phyloP scores from a whole-genome alignment of 2,329 filamentous ascomycete species.

The Metarhizium robertsii region DNA sequence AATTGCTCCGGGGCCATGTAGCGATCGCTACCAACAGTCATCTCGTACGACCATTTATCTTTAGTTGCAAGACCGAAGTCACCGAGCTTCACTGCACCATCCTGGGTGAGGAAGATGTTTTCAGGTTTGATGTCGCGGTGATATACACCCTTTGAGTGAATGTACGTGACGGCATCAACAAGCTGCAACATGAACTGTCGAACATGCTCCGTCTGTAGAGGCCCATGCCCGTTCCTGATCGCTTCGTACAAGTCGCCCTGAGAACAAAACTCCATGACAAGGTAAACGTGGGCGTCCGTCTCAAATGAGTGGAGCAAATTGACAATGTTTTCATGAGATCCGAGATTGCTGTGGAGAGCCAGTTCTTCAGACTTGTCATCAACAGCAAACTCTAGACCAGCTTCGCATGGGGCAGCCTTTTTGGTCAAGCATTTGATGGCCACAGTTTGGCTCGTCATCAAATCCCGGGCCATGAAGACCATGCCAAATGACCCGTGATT shows the following conservation, averaged over 20 bases:
- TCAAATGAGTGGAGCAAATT: slow-evolving; percentile 81
- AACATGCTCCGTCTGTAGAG: slow-evolving; percentile 90
- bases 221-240: slow-evolving; percentile 80
- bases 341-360: slow-evolving; percentile 69
- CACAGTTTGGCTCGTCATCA: slow-evolving; percentile 66
- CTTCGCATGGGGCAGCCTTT: slow-evolving; percentile 52
- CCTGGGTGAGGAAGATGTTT: slow-evolving; percentile 89
- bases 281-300: slow-evolving; percentile 79
- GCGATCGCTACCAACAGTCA: slow-evolving; percentile 90
- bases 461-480: slow-evolving; percentile 88
- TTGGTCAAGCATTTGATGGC: slow-evolving; percentile 97
- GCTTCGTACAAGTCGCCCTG: slow-evolving; percentile 97
- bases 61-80: slow-evolving; percentile 92
- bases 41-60: slow-evolving; percentile 84
- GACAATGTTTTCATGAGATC: slow-evolving; percentile 82
- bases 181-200: slow-evolving; percentile 96
- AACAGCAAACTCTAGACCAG: slow-evolving; percentile 55
- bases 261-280: slow-evolving; percentile 91
- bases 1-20: slow-evolving; percentile 99
- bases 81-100: slow-evolving; percentile 88
- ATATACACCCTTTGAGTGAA: slow-evolving; percentile 85
- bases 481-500: slow-evolving; percentile 99
- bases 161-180: slow-evolving; percentile 78
- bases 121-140: slow-evolving; percentile 99
- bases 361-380: slow-evolving; percentile 80